Percentiles rank a stretch among this genome's conserved stretches.
Conservation (phyloP, 1,139 yeast genomes). For the Taphrina pruni region DNA sequence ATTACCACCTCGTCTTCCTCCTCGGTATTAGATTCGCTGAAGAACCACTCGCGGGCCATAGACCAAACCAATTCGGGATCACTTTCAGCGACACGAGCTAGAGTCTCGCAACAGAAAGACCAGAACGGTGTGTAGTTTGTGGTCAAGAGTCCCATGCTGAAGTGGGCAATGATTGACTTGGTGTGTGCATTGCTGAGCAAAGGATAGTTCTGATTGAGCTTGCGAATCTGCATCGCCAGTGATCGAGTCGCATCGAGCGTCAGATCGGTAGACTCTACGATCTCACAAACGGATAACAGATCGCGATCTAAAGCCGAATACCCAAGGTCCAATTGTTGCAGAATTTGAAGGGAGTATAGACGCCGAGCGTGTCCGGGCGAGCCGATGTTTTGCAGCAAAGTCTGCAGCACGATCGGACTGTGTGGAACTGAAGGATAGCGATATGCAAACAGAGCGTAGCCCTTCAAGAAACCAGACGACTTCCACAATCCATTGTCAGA, state of each 20-base stretch:
- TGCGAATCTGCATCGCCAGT: slow-evolving; percentile 70
- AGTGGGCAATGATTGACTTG: slow-evolving; percentile 60
- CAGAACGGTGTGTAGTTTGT: slow-evolving; percentile 73
- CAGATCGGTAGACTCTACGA: slow-evolving; percentile 75
- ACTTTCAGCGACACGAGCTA: slow-evolving; percentile 38
- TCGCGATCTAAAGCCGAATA: slow-evolving; percentile 45
- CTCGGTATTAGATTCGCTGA: slow-evolving; percentile 20
- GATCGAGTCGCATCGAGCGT: slow-evolving; percentile 76
- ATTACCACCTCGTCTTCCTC: slow-evolving; percentile 32
- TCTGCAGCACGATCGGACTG: slow-evolving; percentile 1
- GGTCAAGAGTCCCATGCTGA: slow-evolving; percentile 55
- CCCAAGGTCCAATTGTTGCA: slow-evolving; percentile 23
- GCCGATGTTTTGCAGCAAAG: slow-evolving; percentile 28
- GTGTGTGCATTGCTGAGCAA: slow-evolving; percentile 49
- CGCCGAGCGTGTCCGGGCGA: slow-evolving; percentile 38
- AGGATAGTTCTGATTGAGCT: slow-evolving; percentile 59
- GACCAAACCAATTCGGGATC: slow-evolving; percentile 61
- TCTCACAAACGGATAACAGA: slow-evolving; percentile 56
- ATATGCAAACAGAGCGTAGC: slow-evolving; percentile 1
- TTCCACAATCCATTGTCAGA: slow-evolving; percentile 18
- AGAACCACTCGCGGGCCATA: slow-evolving; percentile 50
- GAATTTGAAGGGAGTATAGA: slow-evolving; percentile 24
- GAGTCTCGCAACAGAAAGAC: slow-evolving; percentile 44
- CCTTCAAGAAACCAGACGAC: slow-evolving; percentile 22
- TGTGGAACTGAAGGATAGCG: slow-evolving; percentile 2